phyloP scores from a whole-genome alignment of 495 filamentous ascomycete species.

The Venustampulla echinocandica region DNA sequence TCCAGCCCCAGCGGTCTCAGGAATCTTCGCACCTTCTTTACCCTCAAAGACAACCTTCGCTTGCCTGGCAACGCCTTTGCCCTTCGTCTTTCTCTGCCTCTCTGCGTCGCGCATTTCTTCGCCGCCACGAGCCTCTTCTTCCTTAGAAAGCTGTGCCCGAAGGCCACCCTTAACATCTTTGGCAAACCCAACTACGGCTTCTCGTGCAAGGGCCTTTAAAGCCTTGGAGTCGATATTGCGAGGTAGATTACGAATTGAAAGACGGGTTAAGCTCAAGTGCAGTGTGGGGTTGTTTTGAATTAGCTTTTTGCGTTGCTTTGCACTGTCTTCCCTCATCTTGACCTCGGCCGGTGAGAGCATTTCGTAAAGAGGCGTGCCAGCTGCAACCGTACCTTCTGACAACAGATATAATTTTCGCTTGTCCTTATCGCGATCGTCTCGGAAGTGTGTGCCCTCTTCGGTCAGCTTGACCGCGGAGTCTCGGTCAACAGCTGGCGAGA shows the following conservation, averaged over 20 bases:
- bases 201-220: slow-evolving; percentile 80
- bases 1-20: slow-evolving; percentile 60
- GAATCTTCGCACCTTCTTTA: slow-evolving; percentile 68
- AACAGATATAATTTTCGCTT: slow-evolving; percentile 89
- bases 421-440: slow-evolving; percentile 69
- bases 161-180: slow-evolving; percentile 69
- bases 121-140: slow-evolving; percentile 71
- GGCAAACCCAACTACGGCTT: slow-evolving; percentile 89
- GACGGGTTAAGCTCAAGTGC: slow-evolving; percentile 81
- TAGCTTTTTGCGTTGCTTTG: slow-evolving; percentile 78
- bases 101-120: slow-evolving; percentile 75
- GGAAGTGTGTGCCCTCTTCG: slow-evolving; percentile 52
- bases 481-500: slow-evolving; percentile 76
- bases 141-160: slow-evolving; percentile 72
- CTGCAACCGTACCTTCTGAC: slow-evolving; percentile 71
- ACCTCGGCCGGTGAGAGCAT: slow-evolving; percentile 71
- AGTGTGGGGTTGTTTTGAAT: slow-evolving; percentile 85
- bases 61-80: slow-evolving; percentile 90
- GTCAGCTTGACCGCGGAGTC: slow-evolving; percentile 66
- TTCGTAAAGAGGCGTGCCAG: slow-evolving; percentile 62
- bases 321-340: slow-evolving; percentile 78
- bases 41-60: slow-evolving; percentile 92
- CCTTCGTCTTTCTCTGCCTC: slow-evolving; percentile 62
- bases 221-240: slow-evolving; percentile 76
- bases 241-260: slow-evolving; percentile 91